Base-by-base conservation (phyloP, 306 rosid genomes). In the Fragaria iinumae region DNA sequence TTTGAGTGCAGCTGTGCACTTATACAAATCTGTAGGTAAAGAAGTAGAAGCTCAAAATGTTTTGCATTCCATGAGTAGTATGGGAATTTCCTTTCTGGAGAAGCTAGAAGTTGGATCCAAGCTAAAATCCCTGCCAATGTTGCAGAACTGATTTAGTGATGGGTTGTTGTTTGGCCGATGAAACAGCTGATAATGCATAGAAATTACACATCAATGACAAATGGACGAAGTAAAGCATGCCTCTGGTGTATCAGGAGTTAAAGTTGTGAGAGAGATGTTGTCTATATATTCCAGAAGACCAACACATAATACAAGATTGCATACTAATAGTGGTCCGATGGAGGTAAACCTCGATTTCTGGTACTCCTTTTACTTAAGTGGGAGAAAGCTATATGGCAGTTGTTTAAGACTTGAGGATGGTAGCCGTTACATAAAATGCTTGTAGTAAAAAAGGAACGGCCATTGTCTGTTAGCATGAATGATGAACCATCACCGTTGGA, bases 1-100 rank as follows among this genome's bases (percentile, higher is more conserved):
- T 73, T 67, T 85, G 90, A 94, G 96, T 84, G 93, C 92, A 43
- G 98, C 86, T 49, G 95, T 90, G 79, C 96, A 86, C 77, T 74
- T 91, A 43, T 91, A 90, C 74, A 90, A 64, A 80, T 77, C 82
- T 49, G 86, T 82, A 0, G 93, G 97, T 59, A 85, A 76, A 29
- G 89, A 82, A 67, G 71, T 73, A 50, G 81, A 89, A 88, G 93
- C 94, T 74, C 76, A 81, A 38, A 88, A 78, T 20, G 56, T 91
- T 74, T 72, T 91, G 87, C 71, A 74, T 75, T 85, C 85, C 18
- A 89, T 94, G 96, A 76, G 87, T 39, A 81, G 27, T 38, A 69
- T 69, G 84, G 71, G 87, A 20, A 74, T 91, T 52, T 77, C 84
- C 47, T 88, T 94, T 80, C 85, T 94, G 69, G 83, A 82, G 67